Evolutionary conservation across 2,329 filamentous ascomycete genomes (phyloP).

Genomic region (Botrytis elliptica): DNA sequence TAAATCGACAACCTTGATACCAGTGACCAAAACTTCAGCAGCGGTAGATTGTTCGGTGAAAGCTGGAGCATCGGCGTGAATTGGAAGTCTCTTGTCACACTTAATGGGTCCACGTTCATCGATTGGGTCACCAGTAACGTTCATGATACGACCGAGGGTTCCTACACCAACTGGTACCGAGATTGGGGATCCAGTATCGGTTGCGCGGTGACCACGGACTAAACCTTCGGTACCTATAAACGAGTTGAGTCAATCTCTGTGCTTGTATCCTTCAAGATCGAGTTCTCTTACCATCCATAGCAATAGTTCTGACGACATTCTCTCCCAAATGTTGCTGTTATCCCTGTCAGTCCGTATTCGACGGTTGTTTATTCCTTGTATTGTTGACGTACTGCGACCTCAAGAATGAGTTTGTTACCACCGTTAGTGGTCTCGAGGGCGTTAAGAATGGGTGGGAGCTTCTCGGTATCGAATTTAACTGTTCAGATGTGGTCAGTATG

Average conservation of each 20-base stretch:
- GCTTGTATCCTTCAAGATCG: slow-evolving; percentile 18
- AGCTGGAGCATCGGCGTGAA: slow-evolving; percentile 88
- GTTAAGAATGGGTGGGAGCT: slow-evolving; percentile 96
- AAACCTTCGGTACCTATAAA: slow-evolving; percentile 94
- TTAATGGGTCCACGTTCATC: slow-evolving; percentile 99
- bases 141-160: slow-evolving; percentile 98
- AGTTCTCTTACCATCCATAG: slow-evolving; percentile 87
- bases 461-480: slow-evolving; percentile 96
- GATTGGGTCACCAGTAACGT: slow-evolving; percentile 99
- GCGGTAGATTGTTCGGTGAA: slow-evolving; percentile 96
- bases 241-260: slow-evolving; percentile 31
- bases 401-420: slow-evolving; percentile 90
- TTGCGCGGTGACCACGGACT: slow-evolving; percentile 80
- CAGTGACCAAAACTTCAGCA: slow-evolving; percentile 95
- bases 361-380: slow-evolving; percentile 24
- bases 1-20: slow-evolving; percentile 99
- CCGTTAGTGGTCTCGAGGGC: slow-evolving; percentile 89
- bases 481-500: slow-evolving; percentile 40
- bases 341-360: slow-evolving; percentile 42
- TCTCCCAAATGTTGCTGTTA: slow-evolving; percentile 96
- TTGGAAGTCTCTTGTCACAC: slow-evolving; percentile 80
- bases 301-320: slow-evolving; percentile 99
- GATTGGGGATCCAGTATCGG: slow-evolving; percentile 92
- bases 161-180: slow-evolving; percentile 90
- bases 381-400: slow-evolving; percentile 77